Base-by-base conservation (phyloP, 257 asterid genomes). In the Nicotiana knightiana region DNA sequence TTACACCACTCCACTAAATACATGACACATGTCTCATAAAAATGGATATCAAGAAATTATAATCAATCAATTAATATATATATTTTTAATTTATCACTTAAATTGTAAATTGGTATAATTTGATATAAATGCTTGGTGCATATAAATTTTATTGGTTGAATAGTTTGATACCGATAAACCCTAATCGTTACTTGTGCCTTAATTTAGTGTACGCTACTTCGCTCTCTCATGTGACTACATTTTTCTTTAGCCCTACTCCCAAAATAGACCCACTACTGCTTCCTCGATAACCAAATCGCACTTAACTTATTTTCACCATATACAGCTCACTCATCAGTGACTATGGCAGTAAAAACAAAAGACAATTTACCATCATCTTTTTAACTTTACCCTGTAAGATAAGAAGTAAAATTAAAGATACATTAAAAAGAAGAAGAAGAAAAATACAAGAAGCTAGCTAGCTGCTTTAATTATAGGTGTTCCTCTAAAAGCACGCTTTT, bases 201-300 rank as follows among this genome's bases (percentile, higher is more conserved):
- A 43, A 63, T 53, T n/a, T 84, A 35, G 26, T 81, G 81, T 7
- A 68, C 48, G 30, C 46, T 18, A 37, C 55, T 37, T 10, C 18
- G 2, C 59, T 12, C 6, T 71, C 81, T 84, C 93, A 89, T 87
- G 91, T 87, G 91, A 81, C 85, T 48, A 16, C 71, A 62, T 85
- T 54, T 83, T 82, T 64, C 82, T 84, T 84, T 48, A 84, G 87
- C 88, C 86, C 96, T 81, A 80, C 85, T 93, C 94, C 97, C 96
- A 83, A 93, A 89, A 91, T 88, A 75, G 84, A 77, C 85, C 96
- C 96, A 93, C 97, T 81, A 84, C 21, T 33, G 81, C 71, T 67
- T 86, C 88, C 97, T 91, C 90, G 97, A 89, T 85, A 83, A 46
- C 61, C 79, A 71, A 71, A 82, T 87, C 89, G 86, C 90, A 64